Evolutionary conservation across 345 rosid genomes (phyloP).

Genomic region (Carallia brachiata): DNA sequence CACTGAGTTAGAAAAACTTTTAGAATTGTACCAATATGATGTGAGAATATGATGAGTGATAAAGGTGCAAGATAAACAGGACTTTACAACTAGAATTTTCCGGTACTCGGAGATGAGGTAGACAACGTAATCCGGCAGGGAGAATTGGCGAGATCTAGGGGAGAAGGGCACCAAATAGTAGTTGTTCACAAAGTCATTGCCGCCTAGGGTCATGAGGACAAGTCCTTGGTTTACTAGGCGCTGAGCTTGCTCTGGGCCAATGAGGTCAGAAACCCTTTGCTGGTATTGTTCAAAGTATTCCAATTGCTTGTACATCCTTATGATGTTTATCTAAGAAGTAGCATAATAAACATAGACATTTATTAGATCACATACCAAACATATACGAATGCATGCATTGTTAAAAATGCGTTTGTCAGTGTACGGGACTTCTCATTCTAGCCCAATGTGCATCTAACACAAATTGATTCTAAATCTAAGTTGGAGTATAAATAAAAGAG

Average conservation of each 20-base stretch:
- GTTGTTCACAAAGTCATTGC: slow-evolving; percentile 82
- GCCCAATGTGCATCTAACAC: too few species aligned
- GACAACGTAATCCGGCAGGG: slow-evolving; percentile 55
- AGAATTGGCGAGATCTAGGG: slow-evolving; percentile 67
- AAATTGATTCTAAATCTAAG: neutral
- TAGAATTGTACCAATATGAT: too few species aligned
- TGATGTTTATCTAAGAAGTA: slow-evolving; percentile 50
- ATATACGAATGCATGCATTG: too few species aligned
- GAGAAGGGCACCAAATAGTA: slow-evolving; percentile 78
- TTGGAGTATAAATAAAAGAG: neutral
- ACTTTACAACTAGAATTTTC: slow-evolving; percentile 45
- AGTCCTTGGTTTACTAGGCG: slow-evolving; percentile 52
- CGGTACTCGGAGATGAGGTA: slow-evolving; percentile 60
- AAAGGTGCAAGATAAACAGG: neutral
- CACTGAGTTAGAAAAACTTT: too few species aligned
- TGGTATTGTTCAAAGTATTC: slow-evolving; percentile 63
- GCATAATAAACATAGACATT: neutral
- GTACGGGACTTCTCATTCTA: too few species aligned
- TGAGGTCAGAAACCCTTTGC: slow-evolving; percentile 43
- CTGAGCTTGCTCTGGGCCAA: slow-evolving; percentile 42
- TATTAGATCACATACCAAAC: neutral
- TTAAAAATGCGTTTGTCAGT: too few species aligned
- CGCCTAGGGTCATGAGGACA: slow-evolving; percentile 66
- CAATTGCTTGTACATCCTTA: slow-evolving; percentile 55
- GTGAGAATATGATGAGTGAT: neutral